A percentile compares a stretch with the other conserved stretches of the same genome.
Conservation (phyloP, 1,139 yeast species). For the Kurtzmaniella quercitrusa region DNA sequence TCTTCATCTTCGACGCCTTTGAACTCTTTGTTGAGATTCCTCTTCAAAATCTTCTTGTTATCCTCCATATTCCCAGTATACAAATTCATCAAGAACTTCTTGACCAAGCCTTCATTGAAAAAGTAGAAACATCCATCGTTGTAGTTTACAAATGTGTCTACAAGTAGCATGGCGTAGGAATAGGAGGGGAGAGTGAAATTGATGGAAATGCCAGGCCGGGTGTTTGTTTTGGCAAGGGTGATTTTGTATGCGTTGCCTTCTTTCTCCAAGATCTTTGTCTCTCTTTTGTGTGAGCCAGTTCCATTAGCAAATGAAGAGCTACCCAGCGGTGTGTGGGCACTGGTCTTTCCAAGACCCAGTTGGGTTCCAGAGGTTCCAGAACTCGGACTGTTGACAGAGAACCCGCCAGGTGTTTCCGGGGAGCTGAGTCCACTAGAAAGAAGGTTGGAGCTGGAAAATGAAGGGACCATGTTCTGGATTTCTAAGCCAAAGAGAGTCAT, state of each 20-base stretch:
- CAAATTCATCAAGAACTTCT: slow-evolving; percentile 56
- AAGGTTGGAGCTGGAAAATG: slow-evolving; percentile 18
- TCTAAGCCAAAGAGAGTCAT: slow-evolving; percentile 79
- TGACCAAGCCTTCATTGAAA: slow-evolving; percentile 76
- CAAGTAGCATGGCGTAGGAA: slow-evolving; percentile 68
- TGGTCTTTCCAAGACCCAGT: slow-evolving; percentile 3
- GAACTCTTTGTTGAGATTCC: slow-evolving; percentile 32
- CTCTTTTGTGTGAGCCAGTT: slow-evolving; percentile 19
- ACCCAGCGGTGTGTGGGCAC: background rate
- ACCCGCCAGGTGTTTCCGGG: background rate
- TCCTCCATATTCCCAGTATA: slow-evolving; percentile 46
- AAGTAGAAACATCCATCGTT: slow-evolving; percentile 86
- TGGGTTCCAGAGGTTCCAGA: slow-evolving; percentile 11
- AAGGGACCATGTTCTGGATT: slow-evolving; percentile 58
- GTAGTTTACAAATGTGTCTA: slow-evolving; percentile 72
- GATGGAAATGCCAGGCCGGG: slow-evolving; percentile 63
- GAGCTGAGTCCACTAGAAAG: slow-evolving; percentile 11
- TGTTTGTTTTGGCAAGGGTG: slow-evolving; percentile 62
- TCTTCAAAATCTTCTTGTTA: slow-evolving; percentile 34
- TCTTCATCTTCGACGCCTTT: slow-evolving; percentile 35
- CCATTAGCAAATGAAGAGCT: background rate
- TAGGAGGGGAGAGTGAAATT: slow-evolving; percentile 72
- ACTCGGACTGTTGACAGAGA: slow-evolving; percentile 9
- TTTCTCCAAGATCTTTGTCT: slow-evolving; percentile 52
- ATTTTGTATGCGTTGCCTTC: slow-evolving; percentile 74